These are phyloP conservation scores for Skeletonema potamos DNA, from an alignment of 108 stramenopile genomes.

Conservation along the genomic window DNA sequence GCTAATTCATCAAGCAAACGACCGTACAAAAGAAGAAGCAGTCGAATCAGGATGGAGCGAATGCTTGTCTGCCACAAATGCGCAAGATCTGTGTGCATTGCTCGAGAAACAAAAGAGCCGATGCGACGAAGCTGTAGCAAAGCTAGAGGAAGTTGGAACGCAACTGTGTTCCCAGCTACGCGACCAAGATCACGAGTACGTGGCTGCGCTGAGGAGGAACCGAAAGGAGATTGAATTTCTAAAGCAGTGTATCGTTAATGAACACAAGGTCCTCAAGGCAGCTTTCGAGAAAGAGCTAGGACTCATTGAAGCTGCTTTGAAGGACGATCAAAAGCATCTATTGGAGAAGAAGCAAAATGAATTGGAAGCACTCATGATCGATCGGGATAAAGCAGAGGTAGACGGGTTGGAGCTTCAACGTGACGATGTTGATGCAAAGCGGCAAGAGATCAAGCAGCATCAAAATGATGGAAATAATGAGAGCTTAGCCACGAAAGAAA, in stretches of 20 bases:
- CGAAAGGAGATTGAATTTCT: conserved; percentile 30
- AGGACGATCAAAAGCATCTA: conserved; percentile 16
- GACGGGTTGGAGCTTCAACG: conserved; percentile 20
- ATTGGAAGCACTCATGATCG: conserved; percentile 31
- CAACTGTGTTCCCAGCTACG: conserved; percentile 31
- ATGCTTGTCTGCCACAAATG: conserved; percentile 20
- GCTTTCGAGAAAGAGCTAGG: conserved; percentile 39
- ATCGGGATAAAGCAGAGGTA: conserved; percentile 28
- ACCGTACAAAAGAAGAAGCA: conserved; percentile 3
- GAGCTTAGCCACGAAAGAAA: conserved; percentile 13
- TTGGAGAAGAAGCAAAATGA: conserved; percentile 13
- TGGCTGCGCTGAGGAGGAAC: conserved; percentile 40
- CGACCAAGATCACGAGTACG: conserved; percentile 45
- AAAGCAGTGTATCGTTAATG: conserved; percentile 25
- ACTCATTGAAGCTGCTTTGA: conserved; percentile 31
- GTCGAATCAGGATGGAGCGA: conserved; percentile 31
- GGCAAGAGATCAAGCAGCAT: conserved; percentile 25
- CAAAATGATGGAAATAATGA: conserved; percentile 22
- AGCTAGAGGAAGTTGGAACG: conserved; percentile 27
- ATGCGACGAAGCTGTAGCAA: conserved; percentile 28
- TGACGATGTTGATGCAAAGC: conserved; percentile 21
- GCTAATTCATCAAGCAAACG: background rate
- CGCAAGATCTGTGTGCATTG: conserved; percentile 23
- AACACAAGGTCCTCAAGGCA: conserved; percentile 30
- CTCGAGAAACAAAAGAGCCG: conserved; percentile 23